Percentiles rank a stretch among this genome's conserved stretches.
Evolutionary conservation across 2,329 filamentous ascomycete species (phyloP).

Genomic region (Penicillium psychrosexuale): DNA sequence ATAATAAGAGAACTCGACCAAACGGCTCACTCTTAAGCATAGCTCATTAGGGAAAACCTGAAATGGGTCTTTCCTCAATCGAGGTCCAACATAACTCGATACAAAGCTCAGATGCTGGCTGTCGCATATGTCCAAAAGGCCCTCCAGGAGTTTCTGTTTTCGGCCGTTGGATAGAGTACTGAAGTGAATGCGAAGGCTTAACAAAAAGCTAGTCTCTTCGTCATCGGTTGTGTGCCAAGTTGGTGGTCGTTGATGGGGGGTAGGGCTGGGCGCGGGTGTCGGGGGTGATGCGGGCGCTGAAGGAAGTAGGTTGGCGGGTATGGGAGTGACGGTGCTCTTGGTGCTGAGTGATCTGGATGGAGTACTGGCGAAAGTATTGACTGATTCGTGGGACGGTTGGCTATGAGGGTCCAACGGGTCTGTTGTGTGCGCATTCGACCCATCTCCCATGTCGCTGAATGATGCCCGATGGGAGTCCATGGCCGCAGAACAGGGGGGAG

Average conservation of each 20-base stretch:
- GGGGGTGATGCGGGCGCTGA: slow-evolving; percentile 65
- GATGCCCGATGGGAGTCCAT: slow-evolving; percentile 22
- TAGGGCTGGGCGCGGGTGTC: slow-evolving; percentile 65
- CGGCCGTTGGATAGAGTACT: slow-evolving; percentile 71
- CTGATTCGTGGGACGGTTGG: slow-evolving; percentile 15
- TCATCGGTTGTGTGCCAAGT: slow-evolving; percentile 50
- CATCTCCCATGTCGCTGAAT: slow-evolving; percentile 19
- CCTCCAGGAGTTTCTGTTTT: slow-evolving; percentile 76
- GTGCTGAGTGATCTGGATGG: slow-evolving; percentile 22
- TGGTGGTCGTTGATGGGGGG: slow-evolving; percentile 59
- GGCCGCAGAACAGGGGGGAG: slow-evolving; percentile 6
- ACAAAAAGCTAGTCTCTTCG: slow-evolving; percentile 77
- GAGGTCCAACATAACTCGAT: slow-evolving; percentile 88
- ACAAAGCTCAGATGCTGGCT: slow-evolving; percentile 95
- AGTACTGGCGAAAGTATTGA: slow-evolving; percentile 17
- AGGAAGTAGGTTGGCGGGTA: slow-evolving; percentile 60
- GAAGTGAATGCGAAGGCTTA: slow-evolving; percentile 77
- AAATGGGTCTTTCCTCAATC: slow-evolving; percentile 95
- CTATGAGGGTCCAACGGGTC: slow-evolving; percentile 38
- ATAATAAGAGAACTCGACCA: neutral
- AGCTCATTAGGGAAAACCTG: slow-evolving; percentile 87
- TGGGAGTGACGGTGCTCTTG: slow-evolving; percentile 47
- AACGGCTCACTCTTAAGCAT: slow-evolving; percentile 69
- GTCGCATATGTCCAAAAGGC: slow-evolving; percentile 89
- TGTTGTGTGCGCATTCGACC: slow-evolving; percentile 15